Evolutionary conservation across 2,329 filamentous ascomycete genomes (phyloP), one percentile per base, ranked within the genome.

Genomic region (Conoideocrella luteorostrata): DNA sequence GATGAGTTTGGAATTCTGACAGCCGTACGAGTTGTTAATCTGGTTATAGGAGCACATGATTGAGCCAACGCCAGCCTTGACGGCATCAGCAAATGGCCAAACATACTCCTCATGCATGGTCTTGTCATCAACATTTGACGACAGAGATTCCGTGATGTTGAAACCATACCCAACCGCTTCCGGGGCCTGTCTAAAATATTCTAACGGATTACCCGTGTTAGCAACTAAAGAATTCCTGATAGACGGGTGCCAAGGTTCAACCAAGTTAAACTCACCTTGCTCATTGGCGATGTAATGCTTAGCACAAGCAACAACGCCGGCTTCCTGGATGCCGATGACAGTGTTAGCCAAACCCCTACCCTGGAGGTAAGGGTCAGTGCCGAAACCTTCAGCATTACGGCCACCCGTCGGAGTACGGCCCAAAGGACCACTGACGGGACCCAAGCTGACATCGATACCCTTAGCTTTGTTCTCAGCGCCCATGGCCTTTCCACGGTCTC

Each of bases 301-400:
- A 37, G 84, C 84, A 56, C 84, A 89, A 48, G 89, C 88, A 65
- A 95, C 84, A 42, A 91, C 78, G 60, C 88, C 88, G 12, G 82
- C 80, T 56, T 83, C 78, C 61, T 95, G 89, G 35, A 94, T 90
- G 48, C 89, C 89, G 58, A 78, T 75, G 48, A 94, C 75, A 1
- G 84, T 86, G 58, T 86, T 74, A 29, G 79, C 79, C 52, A 90
- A 82, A 43, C 80, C 79, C 50, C 83, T 70, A 41, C 85, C 89
- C 41, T 86, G 82, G 41, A 88, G 68, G 41, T 85, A 84, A 3
- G 87, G 86, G 52, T 93, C 87, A 7, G 83, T 77, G 2, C 80
- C 79, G 66, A 75, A 78, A 1, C 74, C 77, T 59, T 85, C 82
- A 83, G 83, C 86, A 61, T 84, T 73, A 26, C 71, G 66, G 10